Evolutionary conservation across 2,329 filamentous ascomycete species (phyloP).

Genomic region (Penicillium decumbens): DNA sequence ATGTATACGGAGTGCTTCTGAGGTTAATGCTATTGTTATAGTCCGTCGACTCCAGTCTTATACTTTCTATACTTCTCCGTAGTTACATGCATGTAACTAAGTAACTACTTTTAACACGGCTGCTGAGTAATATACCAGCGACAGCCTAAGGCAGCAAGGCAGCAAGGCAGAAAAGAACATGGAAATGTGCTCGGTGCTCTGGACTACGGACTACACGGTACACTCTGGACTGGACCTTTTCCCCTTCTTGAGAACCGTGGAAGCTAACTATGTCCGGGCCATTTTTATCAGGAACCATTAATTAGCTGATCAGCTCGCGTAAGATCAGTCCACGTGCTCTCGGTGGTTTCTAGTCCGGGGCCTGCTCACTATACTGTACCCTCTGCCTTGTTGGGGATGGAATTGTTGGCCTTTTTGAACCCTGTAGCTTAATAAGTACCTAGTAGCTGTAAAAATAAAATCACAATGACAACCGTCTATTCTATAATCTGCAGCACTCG

Average conservation of each 20-base stretch:
- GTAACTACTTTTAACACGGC: too few relatives aligned
- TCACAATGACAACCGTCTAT: background rate
- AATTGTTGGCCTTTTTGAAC: background rate
- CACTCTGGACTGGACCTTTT: background rate
- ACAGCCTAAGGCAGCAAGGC: background rate
- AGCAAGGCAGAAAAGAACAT: too few relatives aligned
- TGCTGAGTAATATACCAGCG: background rate
- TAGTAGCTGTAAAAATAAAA: background rate
- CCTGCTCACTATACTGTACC: background rate
- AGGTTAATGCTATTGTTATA: background rate
- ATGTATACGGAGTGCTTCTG: background rate
- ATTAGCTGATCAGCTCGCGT: constrained; percentile 20
- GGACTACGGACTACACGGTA: background rate
- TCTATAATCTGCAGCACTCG: background rate
- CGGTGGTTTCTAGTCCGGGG: constrained; percentile 7
- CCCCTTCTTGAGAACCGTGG: background rate
- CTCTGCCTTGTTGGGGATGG: background rate
- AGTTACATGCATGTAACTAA: background rate
- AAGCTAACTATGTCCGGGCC: background rate
- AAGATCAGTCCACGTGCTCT: constrained; percentile 15
- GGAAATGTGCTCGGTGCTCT: background rate
- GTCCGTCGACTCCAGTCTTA: background rate
- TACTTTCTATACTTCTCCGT: background rate
- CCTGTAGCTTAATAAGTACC: background rate
- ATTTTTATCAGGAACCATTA: constrained; percentile 9